Percentiles rank a stretch among this genome's conserved stretches.
phyloP scores from a whole-genome alignment of 768 basidiomycete species.

The Leccinum longicurvipes region DNA sequence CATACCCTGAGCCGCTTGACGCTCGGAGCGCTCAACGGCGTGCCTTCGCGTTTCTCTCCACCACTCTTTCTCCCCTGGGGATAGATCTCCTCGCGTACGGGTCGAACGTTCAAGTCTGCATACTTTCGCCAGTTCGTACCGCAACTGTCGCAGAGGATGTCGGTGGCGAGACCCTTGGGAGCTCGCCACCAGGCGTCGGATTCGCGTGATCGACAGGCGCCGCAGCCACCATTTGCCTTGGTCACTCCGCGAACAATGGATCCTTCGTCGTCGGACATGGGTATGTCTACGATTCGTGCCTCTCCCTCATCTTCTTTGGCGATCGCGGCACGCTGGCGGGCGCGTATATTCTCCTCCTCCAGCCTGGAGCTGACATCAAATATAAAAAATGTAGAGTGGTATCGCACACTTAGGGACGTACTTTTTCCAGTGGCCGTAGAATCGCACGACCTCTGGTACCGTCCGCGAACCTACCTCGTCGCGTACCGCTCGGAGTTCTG shows the following conservation, averaged over 20 bases:
- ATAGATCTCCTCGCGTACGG: conserved; percentile 62
- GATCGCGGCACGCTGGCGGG: conserved; percentile 37
- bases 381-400: conserved; percentile 7
- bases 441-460: conserved; percentile 76
- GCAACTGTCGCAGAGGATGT: conserved; percentile 80
- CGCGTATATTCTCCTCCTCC: conserved; percentile 61
- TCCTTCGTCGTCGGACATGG: conserved; percentile 64
- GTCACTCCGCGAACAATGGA: conserved; percentile 62
- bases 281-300: conserved; percentile 30
- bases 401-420: conserved; percentile 28
- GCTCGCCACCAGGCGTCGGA: conserved; percentile 89
- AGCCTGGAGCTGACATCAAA: conserved; percentile 50
- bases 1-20: conserved; percentile 67
- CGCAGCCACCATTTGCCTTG: conserved; percentile 61
- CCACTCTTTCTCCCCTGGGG: conserved; percentile 39
- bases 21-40: conserved; percentile 45
- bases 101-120: conserved; percentile 79
- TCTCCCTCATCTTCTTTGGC: conserved; percentile 27
- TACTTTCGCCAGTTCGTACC: conserved; percentile 92
- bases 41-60: conserved; percentile 59
- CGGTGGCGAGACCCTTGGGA: conserved; percentile 76
- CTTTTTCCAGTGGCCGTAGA: conserved; percentile 88
- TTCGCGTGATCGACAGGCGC: conserved; percentile 80
- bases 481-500: conserved; percentile 74
- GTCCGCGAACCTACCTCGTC: conserved; percentile 70